These are phyloP conservation scores for Candida methanosorbosa DNA, from an alignment of 805 yeast genomes.

Conservation along the genomic window DNA sequence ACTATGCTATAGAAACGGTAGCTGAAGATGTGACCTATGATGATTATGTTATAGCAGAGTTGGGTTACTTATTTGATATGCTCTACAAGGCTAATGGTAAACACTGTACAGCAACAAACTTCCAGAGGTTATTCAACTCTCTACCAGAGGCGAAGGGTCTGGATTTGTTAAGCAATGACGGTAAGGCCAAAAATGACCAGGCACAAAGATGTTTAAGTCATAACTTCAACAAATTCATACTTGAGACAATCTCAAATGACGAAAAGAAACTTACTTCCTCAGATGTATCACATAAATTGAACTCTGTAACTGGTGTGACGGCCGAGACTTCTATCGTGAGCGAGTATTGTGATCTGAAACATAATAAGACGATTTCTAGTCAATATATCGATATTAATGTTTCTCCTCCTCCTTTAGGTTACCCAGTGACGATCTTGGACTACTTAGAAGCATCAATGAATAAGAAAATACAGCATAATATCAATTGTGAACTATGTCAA, in stretches of 20 bases:
- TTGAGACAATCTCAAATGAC: slow-evolving; percentile 44
- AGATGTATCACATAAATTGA: slow-evolving; percentile 10
- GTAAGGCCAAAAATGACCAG: slow-evolving; percentile 32
- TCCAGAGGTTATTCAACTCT: slow-evolving; percentile 44
- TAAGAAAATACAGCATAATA: slow-evolving; percentile 37
- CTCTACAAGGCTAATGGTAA: slow-evolving; percentile 69
- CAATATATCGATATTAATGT: slow-evolving; percentile 34
- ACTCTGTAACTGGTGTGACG: slow-evolving; percentile 31
- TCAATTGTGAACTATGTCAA: slow-evolving; percentile 45
- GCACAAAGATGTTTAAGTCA: slow-evolving; percentile 39
- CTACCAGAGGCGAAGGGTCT: slow-evolving; percentile 41
- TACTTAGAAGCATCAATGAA: slow-evolving; percentile 58
- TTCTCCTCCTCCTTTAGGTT: slow-evolving; percentile 22
- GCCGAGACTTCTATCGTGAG: slow-evolving; percentile 34
- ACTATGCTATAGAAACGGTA: slow-evolving; percentile 48
- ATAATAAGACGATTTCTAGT: slow-evolving; percentile 25
- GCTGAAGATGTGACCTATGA: slow-evolving; percentile 41
- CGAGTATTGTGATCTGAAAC: slow-evolving; percentile 29
- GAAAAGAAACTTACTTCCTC: slow-evolving; percentile 27
- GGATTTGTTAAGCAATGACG: slow-evolving; percentile 46
- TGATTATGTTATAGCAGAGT: slow-evolving; percentile 58
- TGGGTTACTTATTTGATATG: slow-evolving; percentile 91
- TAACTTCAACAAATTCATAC: slow-evolving; percentile 49
- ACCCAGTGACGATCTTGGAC: slow-evolving; percentile 30
- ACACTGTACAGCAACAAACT: slow-evolving; percentile 77